These are phyloP conservation scores for Inonotus obliquus DNA, from an alignment of 1,284 basidiomycete genomes.

Conservation along the genomic window DNA sequence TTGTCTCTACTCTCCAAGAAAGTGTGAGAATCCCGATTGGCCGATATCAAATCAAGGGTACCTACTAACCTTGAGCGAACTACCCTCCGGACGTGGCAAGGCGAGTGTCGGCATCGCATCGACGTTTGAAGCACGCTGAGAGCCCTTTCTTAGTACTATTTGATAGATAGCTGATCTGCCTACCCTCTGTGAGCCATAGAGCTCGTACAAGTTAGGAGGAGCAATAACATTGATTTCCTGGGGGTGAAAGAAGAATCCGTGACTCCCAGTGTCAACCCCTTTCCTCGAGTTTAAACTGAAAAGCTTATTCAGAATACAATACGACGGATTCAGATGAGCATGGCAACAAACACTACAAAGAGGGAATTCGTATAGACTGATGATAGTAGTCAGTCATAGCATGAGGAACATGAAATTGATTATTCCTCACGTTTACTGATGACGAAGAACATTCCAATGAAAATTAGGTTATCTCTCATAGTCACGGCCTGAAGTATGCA, in stretches of 20 bases:
- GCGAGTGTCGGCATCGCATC: neutral
- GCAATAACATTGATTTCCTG: neutral
- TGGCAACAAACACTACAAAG: slow-evolving; percentile 3
- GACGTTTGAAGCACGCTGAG: neutral
- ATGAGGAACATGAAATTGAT: neutral
- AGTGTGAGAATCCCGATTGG: neutral
- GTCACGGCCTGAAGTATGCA: neutral
- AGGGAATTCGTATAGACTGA: slow-evolving; percentile 10
- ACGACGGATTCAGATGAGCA: neutral
- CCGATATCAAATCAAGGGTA: neutral
- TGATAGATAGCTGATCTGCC: neutral
- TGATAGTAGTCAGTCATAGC: neutral
- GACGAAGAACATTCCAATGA: slow-evolving; percentile 6
- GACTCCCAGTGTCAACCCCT: neutral
- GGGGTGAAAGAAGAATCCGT: neutral
- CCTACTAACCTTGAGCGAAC: neutral
- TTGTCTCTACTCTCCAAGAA: neutral
- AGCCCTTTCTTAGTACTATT: neutral
- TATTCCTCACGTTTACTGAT: slow-evolving; percentile 9
- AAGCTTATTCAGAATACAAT: neutral
- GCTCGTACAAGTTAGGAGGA: neutral
- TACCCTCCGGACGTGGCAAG: neutral
- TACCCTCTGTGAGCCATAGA: neutral
- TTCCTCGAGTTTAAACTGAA: slow-evolving; percentile 4
- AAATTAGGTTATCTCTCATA: slow-evolving; percentile 9